A percentile compares a stretch with the other conserved stretches of the same genome.
Evolutionary conservation across 208 protist genomes (phyloP).

Genomic region (Leishmania aethiopica): DNA sequence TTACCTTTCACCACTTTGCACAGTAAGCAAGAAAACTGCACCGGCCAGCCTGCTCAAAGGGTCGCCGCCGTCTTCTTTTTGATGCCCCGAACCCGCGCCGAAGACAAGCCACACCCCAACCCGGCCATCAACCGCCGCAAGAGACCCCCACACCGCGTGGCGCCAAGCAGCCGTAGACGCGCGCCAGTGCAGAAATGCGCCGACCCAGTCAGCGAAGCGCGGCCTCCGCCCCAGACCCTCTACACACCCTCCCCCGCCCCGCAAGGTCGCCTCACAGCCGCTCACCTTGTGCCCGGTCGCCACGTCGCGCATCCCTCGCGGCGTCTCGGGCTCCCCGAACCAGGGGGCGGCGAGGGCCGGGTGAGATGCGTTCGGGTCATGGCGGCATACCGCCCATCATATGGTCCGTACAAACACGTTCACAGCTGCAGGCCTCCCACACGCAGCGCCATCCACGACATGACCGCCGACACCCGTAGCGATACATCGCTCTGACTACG

Average conservation of each 20-base stretch:
- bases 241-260: too few relatives aligned
- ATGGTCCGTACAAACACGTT: background rate
- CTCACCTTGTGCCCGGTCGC: too few relatives aligned
- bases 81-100: too few relatives aligned
- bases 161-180: too few relatives aligned
- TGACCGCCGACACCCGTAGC: background rate
- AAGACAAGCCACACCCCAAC: too few relatives aligned
- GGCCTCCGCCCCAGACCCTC: background rate
- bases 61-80: too few relatives aligned
- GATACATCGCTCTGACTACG: background rate
- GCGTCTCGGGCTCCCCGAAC: too few relatives aligned
- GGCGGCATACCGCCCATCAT: background rate
- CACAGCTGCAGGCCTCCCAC: background rate
- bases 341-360: background rate
- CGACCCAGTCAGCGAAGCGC: background rate
- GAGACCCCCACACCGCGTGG: too few relatives aligned
- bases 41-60: too few relatives aligned
- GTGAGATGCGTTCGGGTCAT: background rate
- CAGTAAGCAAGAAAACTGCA: rapidly evolving
- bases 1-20: too few relatives aligned
- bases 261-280: background rate
- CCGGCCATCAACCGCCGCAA: too few relatives aligned
- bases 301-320: background rate
- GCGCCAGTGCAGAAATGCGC: too few relatives aligned
- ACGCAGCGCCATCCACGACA: background rate